Percentiles rank a stretch among this genome's conserved stretches.
Evolutionary conservation across 176 grass and related monocot species (phyloP).

Genomic region (Aechmea fasciata): DNA sequence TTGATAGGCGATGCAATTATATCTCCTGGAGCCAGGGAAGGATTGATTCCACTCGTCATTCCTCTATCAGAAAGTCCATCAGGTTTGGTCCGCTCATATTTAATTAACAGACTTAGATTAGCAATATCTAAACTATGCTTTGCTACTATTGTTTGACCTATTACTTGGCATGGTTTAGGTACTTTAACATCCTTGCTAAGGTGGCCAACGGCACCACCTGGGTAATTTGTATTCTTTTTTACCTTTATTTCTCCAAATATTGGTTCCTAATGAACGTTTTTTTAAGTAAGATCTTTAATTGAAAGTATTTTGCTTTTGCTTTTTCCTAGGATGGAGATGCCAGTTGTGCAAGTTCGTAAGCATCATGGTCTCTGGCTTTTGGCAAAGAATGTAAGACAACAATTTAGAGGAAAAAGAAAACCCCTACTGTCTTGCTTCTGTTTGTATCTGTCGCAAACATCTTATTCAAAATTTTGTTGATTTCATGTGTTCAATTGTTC

Average conservation of each 20-base stretch:
- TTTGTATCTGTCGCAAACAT: background rate
- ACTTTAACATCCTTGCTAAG: conserved; percentile 86
- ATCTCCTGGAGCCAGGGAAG: conserved; percentile 79
- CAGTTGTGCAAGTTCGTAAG: conserved; percentile 71
- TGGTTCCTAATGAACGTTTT: conserved; percentile 7
- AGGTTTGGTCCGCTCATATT: conserved; percentile 40
- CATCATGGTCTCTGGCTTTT: conserved; percentile 87
- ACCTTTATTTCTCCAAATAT: background rate
- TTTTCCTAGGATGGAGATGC: conserved; percentile 91
- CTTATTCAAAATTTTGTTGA: background rate
- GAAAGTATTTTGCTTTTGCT: conserved; percentile 5
- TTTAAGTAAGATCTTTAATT: conserved; percentile 4
- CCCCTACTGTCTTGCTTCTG: conserved; percentile 3
- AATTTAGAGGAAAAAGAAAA: background rate
- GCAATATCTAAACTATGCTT: too few relatives aligned
- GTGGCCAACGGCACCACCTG: conserved; percentile 95
- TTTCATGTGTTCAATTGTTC: background rate
- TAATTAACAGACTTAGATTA: too few relatives aligned
- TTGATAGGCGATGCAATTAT: conserved; percentile 60
- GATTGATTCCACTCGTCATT: conserved; percentile 66
- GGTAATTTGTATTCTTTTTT: conserved; percentile 38
- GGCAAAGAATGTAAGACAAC: conserved; percentile 75
- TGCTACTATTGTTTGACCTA: conserved; percentile 17
- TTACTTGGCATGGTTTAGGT: conserved; percentile 36
- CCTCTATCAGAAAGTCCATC: conserved; percentile 69